These are phyloP conservation scores for Suillus weaverae DNA, from an alignment of 768 basidiomycete genomes.

Conservation along the genomic window DNA sequence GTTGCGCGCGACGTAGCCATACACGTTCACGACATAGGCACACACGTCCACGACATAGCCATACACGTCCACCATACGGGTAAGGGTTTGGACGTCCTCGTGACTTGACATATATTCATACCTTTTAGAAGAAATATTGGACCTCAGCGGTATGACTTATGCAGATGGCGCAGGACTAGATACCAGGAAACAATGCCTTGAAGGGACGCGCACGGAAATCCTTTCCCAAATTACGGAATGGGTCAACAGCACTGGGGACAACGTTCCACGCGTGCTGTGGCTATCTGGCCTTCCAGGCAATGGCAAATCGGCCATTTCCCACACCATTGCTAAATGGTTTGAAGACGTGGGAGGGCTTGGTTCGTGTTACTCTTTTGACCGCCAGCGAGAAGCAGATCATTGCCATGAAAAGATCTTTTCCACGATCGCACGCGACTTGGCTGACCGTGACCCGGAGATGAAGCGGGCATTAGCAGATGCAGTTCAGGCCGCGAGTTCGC, in stretches of 20 bases:
- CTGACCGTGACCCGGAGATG: neutral
- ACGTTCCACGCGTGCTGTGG: slow-evolving; percentile 19
- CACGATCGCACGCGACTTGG: slow-evolving; percentile 23
- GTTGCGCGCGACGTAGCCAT: neutral
- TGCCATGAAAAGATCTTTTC: slow-evolving; percentile 13
- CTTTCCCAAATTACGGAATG: slow-evolving; percentile 22
- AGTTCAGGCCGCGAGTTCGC: neutral
- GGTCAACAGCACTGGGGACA: slow-evolving; percentile 14
- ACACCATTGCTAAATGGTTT: slow-evolving; percentile 11
- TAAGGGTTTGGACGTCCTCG: neutral
- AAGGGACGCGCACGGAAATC: neutral
- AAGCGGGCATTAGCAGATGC: neutral
- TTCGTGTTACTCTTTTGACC: slow-evolving; percentile 13
- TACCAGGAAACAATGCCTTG: neutral
- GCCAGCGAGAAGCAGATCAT: slow-evolving; percentile 4
- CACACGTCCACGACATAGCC: neutral
- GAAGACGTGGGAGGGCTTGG: slow-evolving; percentile 13
- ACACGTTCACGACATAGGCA: too few species aligned
- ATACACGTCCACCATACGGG: neutral
- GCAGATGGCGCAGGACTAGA: neutral
- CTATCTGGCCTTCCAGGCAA: slow-evolving; percentile 26
- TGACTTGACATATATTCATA: neutral
- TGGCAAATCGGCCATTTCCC: slow-evolving; percentile 22
- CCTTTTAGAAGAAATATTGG: neutral
- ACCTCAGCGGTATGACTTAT: neutral